phyloP scores from a whole-genome alignment of 139 green algal species.

The Chloropicon primus region DNA sequence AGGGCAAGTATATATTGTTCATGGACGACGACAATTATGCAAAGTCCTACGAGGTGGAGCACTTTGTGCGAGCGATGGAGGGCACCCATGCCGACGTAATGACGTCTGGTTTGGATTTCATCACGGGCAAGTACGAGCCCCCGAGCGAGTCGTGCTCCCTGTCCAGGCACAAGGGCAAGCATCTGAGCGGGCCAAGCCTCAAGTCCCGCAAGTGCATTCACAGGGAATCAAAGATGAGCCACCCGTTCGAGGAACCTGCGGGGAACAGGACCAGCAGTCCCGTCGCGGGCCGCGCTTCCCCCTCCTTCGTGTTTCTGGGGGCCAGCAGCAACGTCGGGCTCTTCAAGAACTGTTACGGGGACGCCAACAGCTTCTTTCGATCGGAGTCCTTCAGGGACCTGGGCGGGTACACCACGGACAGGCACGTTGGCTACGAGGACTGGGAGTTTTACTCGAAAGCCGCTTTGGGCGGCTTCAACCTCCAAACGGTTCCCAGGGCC shows the following conservation, averaged over 20 bases:
- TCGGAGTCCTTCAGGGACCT: not conserved
- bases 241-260: not conserved
- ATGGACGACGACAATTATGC: constrained; percentile 8
- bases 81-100: not conserved
- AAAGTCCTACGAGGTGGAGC: constrained; percentile 7
- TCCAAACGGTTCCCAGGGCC: not conserved
- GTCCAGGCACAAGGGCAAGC: no score
- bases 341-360: constrained; percentile 10
- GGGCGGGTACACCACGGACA: constrained; percentile 2
- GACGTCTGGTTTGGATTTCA: constrained; percentile 1
- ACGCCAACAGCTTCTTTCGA: constrained; percentile 6
- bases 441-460: constrained; percentile 2
- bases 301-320: constrained; percentile 7
- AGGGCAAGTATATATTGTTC: constrained; percentile 4
- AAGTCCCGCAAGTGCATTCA: not conserved
- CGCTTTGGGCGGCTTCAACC: not conserved
- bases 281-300: not conserved
- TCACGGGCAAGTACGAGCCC: not conserved
- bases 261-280: not conserved
- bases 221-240: not conserved
- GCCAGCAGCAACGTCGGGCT: not conserved
- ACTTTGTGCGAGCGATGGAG: constrained; percentile 3
- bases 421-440: constrained; percentile 4
- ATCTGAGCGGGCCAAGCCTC: not conserved
- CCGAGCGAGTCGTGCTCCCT: no score